These are phyloP conservation scores for Clitopilus passeckerianus DNA, from an alignment of 768 basidiomycete genomes.

Conservation along the genomic window DNA sequence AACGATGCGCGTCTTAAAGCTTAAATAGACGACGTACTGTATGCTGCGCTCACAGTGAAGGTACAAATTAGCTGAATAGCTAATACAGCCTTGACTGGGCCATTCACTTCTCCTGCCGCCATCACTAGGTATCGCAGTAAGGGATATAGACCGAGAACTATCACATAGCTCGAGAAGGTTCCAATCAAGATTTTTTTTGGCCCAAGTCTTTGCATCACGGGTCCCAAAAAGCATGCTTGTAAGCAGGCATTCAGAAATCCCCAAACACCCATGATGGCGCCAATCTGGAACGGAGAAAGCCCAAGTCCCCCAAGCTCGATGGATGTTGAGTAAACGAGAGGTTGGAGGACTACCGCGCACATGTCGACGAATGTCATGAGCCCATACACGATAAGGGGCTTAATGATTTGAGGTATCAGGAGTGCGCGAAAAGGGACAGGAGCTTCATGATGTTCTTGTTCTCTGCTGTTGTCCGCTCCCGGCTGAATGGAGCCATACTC, in stretches of 20 bases:
- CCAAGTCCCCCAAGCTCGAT: conserved; percentile 51
- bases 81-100: conserved; percentile 22
- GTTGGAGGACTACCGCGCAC: conserved; percentile 19
- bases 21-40: conserved; percentile 25
- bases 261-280: conserved; percentile 41
- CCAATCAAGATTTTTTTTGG: conserved; percentile 31
- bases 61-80: conserved; percentile 25
- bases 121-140: conserved; percentile 25
- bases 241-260: conserved; percentile 50
- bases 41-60: conserved; percentile 23
- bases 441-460: conserved; percentile 2
- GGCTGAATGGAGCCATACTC: conserved; percentile 8
- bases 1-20: neutral
- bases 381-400: conserved; percentile 17
- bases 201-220: conserved; percentile 40
- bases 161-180: conserved; percentile 20
- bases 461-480: neutral
- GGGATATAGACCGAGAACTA: conserved; percentile 27
- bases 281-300: conserved; percentile 45
- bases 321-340: conserved; percentile 42
- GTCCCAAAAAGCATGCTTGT: conserved; percentile 43
- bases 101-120: conserved; percentile 26
- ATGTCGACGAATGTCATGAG: conserved; percentile 24
- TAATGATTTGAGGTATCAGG: conserved; percentile 17
- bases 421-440: conserved; percentile 15